These are phyloP conservation scores for Podospora australis DNA, from an alignment of 495 filamentous ascomycete genomes.

Conservation along the genomic window DNA sequence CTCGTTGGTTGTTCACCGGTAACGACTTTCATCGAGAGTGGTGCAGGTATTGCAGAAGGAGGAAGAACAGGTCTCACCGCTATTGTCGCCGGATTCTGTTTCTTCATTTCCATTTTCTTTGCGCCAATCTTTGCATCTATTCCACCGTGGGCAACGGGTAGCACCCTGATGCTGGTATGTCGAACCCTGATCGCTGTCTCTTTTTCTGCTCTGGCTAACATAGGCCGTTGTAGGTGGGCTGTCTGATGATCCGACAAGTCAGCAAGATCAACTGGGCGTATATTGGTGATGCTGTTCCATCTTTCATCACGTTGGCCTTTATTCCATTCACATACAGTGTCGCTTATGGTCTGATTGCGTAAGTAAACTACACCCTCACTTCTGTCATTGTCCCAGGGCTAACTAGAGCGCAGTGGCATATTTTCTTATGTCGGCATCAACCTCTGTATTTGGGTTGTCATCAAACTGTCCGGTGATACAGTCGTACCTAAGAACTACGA, in stretches of 20 bases:
- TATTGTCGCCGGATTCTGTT: slow-evolving; percentile 64
- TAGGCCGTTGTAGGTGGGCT: slow-evolving; percentile 44
- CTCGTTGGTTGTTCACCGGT: slow-evolving; percentile 70
- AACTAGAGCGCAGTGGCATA: slow-evolving; percentile 46
- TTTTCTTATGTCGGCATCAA: slow-evolving; percentile 68
- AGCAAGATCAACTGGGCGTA: slow-evolving; percentile 49
- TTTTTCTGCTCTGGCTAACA: not conserved
- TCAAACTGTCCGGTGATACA: slow-evolving; percentile 49
- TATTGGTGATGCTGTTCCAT: slow-evolving; percentile 65
- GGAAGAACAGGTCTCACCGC: slow-evolving; percentile 74
- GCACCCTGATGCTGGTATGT: slow-evolving; percentile 67
- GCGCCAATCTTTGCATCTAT: slow-evolving; percentile 78
- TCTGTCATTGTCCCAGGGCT: slow-evolving; percentile 1
- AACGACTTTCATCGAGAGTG: slow-evolving; percentile 77
- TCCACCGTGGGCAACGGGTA: slow-evolving; percentile 78
- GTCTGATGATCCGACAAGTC: slow-evolving; percentile 52
- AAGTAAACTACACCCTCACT: slow-evolving; percentile 14
- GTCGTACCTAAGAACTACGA: slow-evolving; percentile 67
- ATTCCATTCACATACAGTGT: slow-evolving; percentile 82
- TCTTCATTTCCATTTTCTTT: slow-evolving; percentile 75
- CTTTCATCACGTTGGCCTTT: slow-evolving; percentile 69
- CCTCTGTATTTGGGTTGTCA: slow-evolving; percentile 48
- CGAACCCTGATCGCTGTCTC: not conserved
- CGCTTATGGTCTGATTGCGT: slow-evolving; percentile 72
- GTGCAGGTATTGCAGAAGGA: slow-evolving; percentile 76